Evolutionary conservation across 2,329 filamentous ascomycete genomes (phyloP).

Genomic region (Aspergillus quadricinctus): DNA sequence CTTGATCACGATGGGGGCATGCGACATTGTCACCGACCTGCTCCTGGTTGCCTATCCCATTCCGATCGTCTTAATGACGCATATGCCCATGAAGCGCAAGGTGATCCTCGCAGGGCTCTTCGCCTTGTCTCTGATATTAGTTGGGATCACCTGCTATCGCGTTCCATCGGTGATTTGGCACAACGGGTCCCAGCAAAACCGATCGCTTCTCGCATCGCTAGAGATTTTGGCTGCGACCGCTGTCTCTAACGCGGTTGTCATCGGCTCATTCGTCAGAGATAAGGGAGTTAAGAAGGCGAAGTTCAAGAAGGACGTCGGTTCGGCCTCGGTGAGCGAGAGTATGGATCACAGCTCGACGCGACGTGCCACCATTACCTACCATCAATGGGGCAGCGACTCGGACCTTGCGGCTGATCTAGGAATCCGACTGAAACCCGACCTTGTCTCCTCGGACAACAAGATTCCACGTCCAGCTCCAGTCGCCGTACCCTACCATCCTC

Average conservation of each 20-base stretch:
- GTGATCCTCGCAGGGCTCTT: constrained; percentile 75
- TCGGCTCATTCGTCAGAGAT: constrained; percentile 90
- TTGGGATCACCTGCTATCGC: constrained; percentile 74
- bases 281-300: constrained; percentile 85
- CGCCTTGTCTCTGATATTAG: constrained; percentile 74
- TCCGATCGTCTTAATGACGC: constrained; percentile 75
- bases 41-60: constrained; percentile 85
- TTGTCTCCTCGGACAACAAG: constrained; percentile 36
- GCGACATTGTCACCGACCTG: constrained; percentile 84
- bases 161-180: constrained; percentile 71
- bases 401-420: constrained; percentile 80
- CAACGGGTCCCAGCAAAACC: constrained; percentile 74
- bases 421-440: constrained; percentile 56
- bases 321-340: constrained; percentile 47
- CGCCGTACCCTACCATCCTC: constrained; percentile 29
- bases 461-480: constrained; percentile 37
- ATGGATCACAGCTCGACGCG: constrained; percentile 36
- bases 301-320: constrained; percentile 53
- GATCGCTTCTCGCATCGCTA: constrained; percentile 81
- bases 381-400: constrained; percentile 84
- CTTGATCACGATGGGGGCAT: constrained; percentile 81
- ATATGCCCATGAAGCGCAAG: constrained; percentile 73
- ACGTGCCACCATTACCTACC: constrained; percentile 57
- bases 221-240: constrained; percentile 86
- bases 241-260: constrained; percentile 81